phyloP scores from a whole-genome alignment of 768 basidiomycete genomes.

The Russula olivacea region DNA sequence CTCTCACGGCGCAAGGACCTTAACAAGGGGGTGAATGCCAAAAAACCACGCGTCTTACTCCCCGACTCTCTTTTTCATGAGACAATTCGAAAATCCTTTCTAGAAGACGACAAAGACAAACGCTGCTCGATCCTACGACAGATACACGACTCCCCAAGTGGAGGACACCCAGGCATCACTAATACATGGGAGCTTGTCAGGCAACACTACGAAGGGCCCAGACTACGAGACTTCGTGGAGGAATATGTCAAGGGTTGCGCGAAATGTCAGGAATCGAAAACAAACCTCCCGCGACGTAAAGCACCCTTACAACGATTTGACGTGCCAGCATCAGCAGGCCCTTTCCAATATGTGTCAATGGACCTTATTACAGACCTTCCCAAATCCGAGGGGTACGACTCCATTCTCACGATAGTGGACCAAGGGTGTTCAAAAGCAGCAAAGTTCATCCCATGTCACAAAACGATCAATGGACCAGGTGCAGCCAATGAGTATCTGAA shows the following conservation, averaged over 20 bases:
- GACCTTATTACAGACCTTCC: too few relatives aligned
- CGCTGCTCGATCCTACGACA: not conserved
- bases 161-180: not conserved
- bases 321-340: fast-evolving
- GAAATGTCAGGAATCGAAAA: too few relatives aligned
- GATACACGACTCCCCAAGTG: not conserved
- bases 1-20: too few relatives aligned
- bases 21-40: not conserved
- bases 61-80: not conserved
- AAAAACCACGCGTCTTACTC: not conserved
- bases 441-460: too few relatives aligned
- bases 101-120: not conserved
- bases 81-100: not conserved
- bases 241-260: too few relatives aligned
- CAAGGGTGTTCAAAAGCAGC: too few relatives aligned
- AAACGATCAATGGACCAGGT: not conserved
- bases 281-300: fast-evolving
- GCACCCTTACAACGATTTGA: too few relatives aligned
- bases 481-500: too few relatives aligned
- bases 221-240: too few relatives aligned
- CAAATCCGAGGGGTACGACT: too few relatives aligned
- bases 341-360: too few relatives aligned
- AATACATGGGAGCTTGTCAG: not conserved
- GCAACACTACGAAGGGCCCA: not conserved
- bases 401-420: too few relatives aligned